Evolutionary conservation across 768 basidiomycete genomes (phyloP), one percentile per base, ranked within the genome.

Genomic region (Suillus decipiens): DNA sequence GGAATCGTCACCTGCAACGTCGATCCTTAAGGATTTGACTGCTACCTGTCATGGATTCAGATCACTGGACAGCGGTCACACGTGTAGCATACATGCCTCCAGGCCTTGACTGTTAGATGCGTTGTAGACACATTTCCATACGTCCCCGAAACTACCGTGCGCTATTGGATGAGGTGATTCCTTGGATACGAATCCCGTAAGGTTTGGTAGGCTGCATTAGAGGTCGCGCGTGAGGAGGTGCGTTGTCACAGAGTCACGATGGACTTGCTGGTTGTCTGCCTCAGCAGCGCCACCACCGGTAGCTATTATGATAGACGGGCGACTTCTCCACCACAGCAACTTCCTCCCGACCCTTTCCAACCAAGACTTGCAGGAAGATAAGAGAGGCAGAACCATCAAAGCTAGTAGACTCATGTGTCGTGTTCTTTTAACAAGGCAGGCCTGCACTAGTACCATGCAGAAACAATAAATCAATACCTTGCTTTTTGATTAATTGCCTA

Each of bases 81-180:
- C 3, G 7, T 22, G n/a, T 42, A 15, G 14, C 8, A 39, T 22
- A 33, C 53, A 34, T 36, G 33, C 54, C 22, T 28, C 17, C 42
- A 19, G 50, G 31, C 45, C 45, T 47, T 15, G 24, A 24, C 14
- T 24, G 24, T 51, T 31, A 17, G 50, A 19, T 31, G 50, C 9
- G 17, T 0, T 8, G 22, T 57, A 63, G 19, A 36, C 31, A 31
- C 63, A 64, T 51, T 57, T 64, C 63, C 63, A 64, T 1, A 64
- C 54, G 22, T 64, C 63, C 28, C 61, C 51, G 33, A 61, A 63
- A 24, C 48, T 63, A 51, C 63, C 63, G 33, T 60, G 59, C 2
- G 60, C 42, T 42, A 43, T 24, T 10, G 63, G 54, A 47, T 55
- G 43, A 14, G 61, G 11, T 17, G 39, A 61, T 22, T 62, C 34